phyloP scores from a whole-genome alignment of 495 filamentous ascomycete species.

The Penicillium lividum region DNA sequence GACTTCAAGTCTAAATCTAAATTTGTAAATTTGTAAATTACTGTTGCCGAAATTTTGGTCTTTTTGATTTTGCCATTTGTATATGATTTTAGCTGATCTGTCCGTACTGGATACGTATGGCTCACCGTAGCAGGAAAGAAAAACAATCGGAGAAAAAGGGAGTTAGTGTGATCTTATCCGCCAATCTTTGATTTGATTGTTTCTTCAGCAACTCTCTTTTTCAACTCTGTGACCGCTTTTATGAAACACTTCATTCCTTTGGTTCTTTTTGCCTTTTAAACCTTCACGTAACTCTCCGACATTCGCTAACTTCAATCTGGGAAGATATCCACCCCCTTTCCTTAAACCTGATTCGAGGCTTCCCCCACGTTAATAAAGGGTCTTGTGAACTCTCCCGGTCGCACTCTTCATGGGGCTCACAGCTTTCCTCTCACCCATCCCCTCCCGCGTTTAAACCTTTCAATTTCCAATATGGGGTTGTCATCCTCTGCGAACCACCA shows the following conservation, averaged over 20 bases:
- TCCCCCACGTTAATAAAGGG: constrained; percentile 9
- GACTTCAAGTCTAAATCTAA: too few species aligned
- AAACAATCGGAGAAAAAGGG: constrained; percentile 1
- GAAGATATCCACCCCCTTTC: not conserved
- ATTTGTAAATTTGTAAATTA: too few species aligned
- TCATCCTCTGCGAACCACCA: constrained; percentile 47
- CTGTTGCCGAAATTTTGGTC: too few species aligned
- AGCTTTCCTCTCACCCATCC: constrained; percentile 11
- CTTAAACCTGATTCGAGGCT: constrained; percentile 7
- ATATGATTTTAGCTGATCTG: too few species aligned
- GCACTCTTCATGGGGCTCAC: constrained; percentile 25
- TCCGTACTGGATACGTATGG: too few species aligned
- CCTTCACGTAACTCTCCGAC: constrained; percentile 3
- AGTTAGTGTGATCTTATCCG: not conserved
- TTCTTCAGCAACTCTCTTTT: constrained; percentile 12
- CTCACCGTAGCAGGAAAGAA: not conserved
- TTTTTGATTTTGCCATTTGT: too few species aligned
- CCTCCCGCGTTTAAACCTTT: constrained; percentile 12
- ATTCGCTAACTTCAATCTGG: constrained; percentile 1
- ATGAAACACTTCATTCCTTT: constrained; percentile 11
- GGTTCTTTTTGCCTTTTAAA: constrained; percentile 7
- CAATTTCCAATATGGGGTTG: constrained; percentile 32
- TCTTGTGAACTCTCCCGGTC: constrained; percentile 31
- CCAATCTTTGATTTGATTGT: constrained; percentile 6
- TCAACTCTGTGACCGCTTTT: constrained; percentile 16